phyloP scores from a whole-genome alignment of 1,139 yeast species.

The Scheffersomyces illinoinensis region DNA sequence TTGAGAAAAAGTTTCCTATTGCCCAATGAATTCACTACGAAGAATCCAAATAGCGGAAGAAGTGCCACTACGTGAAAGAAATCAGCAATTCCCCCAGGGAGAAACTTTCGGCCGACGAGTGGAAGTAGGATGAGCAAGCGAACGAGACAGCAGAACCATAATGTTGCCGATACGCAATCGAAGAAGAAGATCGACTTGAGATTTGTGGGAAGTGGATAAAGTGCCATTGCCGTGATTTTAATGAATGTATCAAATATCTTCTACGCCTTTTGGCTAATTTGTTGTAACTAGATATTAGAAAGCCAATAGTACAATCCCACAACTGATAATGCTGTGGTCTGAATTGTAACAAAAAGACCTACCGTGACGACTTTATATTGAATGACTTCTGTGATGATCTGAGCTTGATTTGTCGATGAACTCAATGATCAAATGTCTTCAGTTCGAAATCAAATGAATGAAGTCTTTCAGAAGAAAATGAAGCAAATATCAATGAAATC shows the following conservation, averaged over 20 bases:
- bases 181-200: conserved; percentile 36
- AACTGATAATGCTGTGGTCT: too few relatives aligned
- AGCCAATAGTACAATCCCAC: too few relatives aligned
- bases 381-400: not conserved
- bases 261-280: too few relatives aligned
- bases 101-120: conserved; percentile 58
- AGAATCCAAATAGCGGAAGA: conserved; percentile 31
- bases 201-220: conserved; percentile 38
- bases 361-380: not conserved
- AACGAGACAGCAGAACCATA: conserved; percentile 54
- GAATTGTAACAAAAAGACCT: not conserved
- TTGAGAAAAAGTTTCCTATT: conserved; percentile 5
- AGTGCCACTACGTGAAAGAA: conserved; percentile 52
- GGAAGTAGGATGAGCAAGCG: conserved; percentile 57
- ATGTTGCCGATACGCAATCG: conserved; percentile 38
- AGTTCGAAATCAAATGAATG: not conserved
- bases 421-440: not conserved
- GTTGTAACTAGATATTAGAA: too few relatives aligned
- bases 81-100: conserved; percentile 72
- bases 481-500: not conserved
- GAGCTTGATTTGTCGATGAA: not conserved
- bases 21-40: conserved; percentile 22
- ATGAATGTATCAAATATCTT: too few relatives aligned
- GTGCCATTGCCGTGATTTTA: conserved; percentile 5
- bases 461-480: not conserved